phyloP scores from a whole-genome alignment of 2,329 filamentous ascomycete genomes.

The Calonectria ilicicola region DNA sequence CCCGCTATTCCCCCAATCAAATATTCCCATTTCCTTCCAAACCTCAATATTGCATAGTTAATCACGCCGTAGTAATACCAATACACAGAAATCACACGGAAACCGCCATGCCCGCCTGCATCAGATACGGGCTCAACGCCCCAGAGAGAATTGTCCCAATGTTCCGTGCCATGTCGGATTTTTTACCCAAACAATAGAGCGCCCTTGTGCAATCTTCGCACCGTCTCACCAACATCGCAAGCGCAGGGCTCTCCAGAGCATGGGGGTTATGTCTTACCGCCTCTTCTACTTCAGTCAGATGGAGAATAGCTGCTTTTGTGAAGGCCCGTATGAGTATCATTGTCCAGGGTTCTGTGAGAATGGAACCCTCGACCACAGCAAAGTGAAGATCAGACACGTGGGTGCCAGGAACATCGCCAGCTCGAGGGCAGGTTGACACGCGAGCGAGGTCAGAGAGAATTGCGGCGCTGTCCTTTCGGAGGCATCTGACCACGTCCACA shows the following conservation, averaged over 20 bases:
- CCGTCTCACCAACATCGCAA: conserved; percentile 46
- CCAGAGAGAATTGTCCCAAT: conserved; percentile 42
- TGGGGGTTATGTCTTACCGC: conserved; percentile 40
- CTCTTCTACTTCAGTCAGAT: conserved; percentile 51
- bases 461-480: conserved; percentile 57
- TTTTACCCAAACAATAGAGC: conserved; percentile 66
- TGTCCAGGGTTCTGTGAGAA: conserved; percentile 72
- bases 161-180: conserved; percentile 60
- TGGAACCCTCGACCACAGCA: conserved; percentile 64
- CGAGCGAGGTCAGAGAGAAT: conserved; percentile 62
- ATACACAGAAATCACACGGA: conserved; percentile 31
- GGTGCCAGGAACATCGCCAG: conserved; percentile 38
- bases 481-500: conserved; percentile 50
- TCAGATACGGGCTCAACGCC: conserved; percentile 41
- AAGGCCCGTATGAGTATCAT: conserved; percentile 66
- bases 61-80: conserved; percentile 13
- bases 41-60: not conserved
- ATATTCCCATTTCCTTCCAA: conserved; percentile 15
- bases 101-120: conserved; percentile 31
- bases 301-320: conserved; percentile 56
- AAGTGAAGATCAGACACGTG: conserved; percentile 59
- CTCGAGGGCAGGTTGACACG: conserved; percentile 54
- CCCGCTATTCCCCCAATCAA: not conserved
- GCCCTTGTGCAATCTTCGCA: conserved; percentile 64
- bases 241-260: conserved; percentile 35